Evolutionary conservation across 305 asterid genomes (phyloP), one percentile per base, ranked within the genome.

Genomic region (Lippia alba): DNA sequence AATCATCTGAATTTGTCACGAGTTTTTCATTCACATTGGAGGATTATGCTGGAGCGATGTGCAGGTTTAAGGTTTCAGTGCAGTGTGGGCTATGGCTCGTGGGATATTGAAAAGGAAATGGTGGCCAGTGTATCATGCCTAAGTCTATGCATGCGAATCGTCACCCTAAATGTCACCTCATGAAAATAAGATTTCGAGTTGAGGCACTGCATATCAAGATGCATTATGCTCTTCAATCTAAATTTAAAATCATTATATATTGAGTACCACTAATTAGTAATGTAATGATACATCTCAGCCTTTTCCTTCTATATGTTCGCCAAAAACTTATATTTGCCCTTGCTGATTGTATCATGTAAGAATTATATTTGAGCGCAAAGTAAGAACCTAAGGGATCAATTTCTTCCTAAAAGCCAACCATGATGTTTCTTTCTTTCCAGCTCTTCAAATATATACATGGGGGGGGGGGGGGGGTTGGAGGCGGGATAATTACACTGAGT

Each of bases 1-100:
- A 50, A 60, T 50, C 46, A 34, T 71, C 19, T 61, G 48, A 9
- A 51, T 24, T 14, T 61, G 8, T 36, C 70, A 64, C 2, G 50
- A 50, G 61, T 44, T 49, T 41, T 70, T 32, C 46, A 46, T 30
- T 69, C 54, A 20, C 9, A 44, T 69, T 51, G 41, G 20, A 51
- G 67, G 50, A 44, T 44, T 50, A 34, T 74, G 65, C 19, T 16
- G 17, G 69, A 62, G 57, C 30, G 39, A 44, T 40, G 20, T 56
- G 61, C 12, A 19, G 18, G 19, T 18, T 74, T 30, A 44, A 44
- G 9, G 40, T 17, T 19, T 45, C 40, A 18, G 10, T n/a, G 14
- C 8, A 61, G 34, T 39, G 9, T 16, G 20, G 66, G 33, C 3
- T 51, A 32, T 54, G 32, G n/a, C 30, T 24, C 1, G 30, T 24